Base-by-base conservation (phyloP, 1,139 yeast species). In the Chernovozyma aurita region DNA sequence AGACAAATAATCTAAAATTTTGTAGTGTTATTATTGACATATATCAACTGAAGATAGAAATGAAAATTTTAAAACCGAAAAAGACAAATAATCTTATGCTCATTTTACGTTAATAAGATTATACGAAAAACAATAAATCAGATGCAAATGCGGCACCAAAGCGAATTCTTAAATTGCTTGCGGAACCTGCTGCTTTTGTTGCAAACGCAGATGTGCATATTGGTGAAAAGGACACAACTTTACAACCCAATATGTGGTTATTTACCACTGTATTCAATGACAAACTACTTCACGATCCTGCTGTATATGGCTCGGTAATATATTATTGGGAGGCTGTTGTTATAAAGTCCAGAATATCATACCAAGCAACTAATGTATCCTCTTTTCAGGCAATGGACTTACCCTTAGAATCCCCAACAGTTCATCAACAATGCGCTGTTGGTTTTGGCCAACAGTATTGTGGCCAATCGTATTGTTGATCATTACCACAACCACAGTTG, bases 401-500 rank as follows among this genome's bases (percentile, higher is more conserved):
- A n/a, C n/a, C n/a, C n/a, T n/a, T n/a, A n/a, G n/a, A n/a, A n/a
- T n/a, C n/a, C n/a, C n/a, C n/a, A n/a, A n/a, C n/a, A n/a, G n/a
- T n/a, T n/a, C n/a, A n/a, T n/a, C n/a, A n/a, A n/a, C n/a, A n/a
- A 6, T 20, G 22, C 22, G 9, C 22, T 14, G 35, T 32, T 8
- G 39, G 39, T n/a, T 36, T 36, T 7, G 39, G 35, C 39, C 39
- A 36, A 26, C 39, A 36, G 26, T 36, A 36, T 22, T 32, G 9
- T 3, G 39, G 35, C 36, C 35, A 36, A 22, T 36, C 39, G 32
- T 24, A 36, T 8, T 36, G 27, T 3, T 21, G 21, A 9, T 36
- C 35, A 21, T 32, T 17, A 13, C 31, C 30, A 24, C 39, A 36
- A 4, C 39, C 39, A 30, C 31, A 32, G 4, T 25, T 22, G 20